Evolutionary conservation across 2,329 filamentous ascomycete species (phyloP), one percentile per base, ranked within the genome.

Genomic region (Aspergillus brunneoviolaceus): DNA sequence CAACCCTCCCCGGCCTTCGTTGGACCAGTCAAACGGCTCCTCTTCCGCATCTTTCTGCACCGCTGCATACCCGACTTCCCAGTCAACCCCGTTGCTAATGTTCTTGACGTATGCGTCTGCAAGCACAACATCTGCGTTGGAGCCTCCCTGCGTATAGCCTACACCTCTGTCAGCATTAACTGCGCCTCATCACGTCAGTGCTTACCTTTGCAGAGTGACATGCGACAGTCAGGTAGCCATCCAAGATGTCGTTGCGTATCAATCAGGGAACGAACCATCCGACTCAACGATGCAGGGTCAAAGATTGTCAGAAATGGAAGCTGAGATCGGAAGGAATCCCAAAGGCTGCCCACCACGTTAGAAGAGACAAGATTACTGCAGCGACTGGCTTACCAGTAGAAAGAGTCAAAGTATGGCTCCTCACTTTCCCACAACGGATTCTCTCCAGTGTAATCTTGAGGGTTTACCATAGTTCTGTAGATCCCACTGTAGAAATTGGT

Each of bases 361-460:
- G 67, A 42, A 23, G 35, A 35, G 25, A 49, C 11, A 16, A 33
- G 33, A 31, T 4, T 7, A 12, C 4, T 6, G n/a, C 2, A 6
- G 52, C 25, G 1, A 19, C 3, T 6, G n/a, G 1, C 27, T 66
- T 67, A 83, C 81, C 87, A 91, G 72, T 92, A 92, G 64, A 89
- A 90, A 0, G 87, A 89, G 71, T 90, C 88, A 70, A 87, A 91
- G 65, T 90, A 91, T 0, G 87, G 88, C 72, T 89, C 87, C 0
- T 74, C 76, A 54, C 83, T 87, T 1, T 80, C 69, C 87, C 88
- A 91, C 0, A 86, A 70, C 3, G 87, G 86, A 60, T 91, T 91
- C 71, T 91, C 88, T 1, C 86, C 87, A 0, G 88, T 90, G 63
- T 89, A 89, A 65, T 90, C 88, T 65, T 90, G 88, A 1, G 88